Evolutionary conservation across 345 rosid genomes (phyloP).

Genomic region (Alliaria petiolata): DNA sequence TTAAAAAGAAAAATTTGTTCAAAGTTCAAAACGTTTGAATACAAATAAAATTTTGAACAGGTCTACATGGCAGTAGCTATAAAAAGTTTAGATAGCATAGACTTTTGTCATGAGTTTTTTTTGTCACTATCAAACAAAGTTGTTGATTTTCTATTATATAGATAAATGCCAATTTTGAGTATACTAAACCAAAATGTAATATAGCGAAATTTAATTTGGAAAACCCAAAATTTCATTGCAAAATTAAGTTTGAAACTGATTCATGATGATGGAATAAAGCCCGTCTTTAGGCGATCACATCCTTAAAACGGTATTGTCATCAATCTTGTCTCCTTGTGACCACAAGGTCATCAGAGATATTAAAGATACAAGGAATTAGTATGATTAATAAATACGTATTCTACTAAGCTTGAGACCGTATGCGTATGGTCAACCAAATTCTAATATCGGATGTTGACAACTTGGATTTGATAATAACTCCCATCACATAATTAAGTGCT

Average conservation of each 20-base stretch:
- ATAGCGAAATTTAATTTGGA: neutral
- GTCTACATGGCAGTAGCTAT: too few species aligned
- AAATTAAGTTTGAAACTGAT: neutral
- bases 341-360: conserved; percentile 9
- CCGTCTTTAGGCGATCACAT: neutral
- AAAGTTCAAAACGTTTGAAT: neutral
- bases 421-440: conserved; percentile 22
- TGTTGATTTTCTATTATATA: neutral
- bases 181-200: neutral
- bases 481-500: neutral
- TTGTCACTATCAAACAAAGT: neutral
- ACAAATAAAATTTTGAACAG: neutral
- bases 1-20: too few species aligned
- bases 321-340: conserved; percentile 25
- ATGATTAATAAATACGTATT: conserved; percentile 15
- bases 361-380: conserved; percentile 8
- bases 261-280: neutral
- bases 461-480: neutral
- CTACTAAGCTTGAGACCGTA: neutral
- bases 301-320: conserved; percentile 13
- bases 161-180: neutral
- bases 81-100: neutral
- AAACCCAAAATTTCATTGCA: neutral
- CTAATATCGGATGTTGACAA: conserved; percentile 21
- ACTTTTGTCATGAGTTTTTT: neutral